phyloP scores from a whole-genome alignment of 176 grass and related monocot genomes.

The Chloris gayana region DNA sequence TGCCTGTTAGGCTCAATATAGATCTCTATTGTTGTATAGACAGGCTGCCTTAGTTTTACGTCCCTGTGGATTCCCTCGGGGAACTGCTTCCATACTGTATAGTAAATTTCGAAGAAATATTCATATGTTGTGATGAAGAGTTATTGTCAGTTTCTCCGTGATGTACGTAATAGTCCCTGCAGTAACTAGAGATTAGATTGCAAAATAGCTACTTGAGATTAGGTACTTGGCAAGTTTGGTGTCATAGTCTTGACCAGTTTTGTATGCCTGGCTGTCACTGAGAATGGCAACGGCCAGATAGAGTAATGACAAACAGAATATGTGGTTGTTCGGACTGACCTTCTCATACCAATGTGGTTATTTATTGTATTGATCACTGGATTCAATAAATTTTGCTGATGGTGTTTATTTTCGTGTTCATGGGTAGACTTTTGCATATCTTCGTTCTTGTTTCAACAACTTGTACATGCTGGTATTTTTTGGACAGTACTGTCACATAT shows the following conservation, averaged over 20 bases:
- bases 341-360: constrained; percentile 16
- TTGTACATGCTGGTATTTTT: constrained; percentile 11
- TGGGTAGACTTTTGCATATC: background rate
- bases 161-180: constrained; percentile 7
- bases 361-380: constrained; percentile 39
- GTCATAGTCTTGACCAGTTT: constrained; percentile 12
- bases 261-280: constrained; percentile 7
- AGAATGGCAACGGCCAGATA: constrained; percentile 2
- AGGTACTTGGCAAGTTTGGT: constrained; percentile 31
- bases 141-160: background rate
- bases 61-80: background rate
- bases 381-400: background rate
- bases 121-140: background rate
- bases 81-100: background rate
- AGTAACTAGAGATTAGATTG: constrained; percentile 13
- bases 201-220: background rate
- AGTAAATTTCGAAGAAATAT: background rate
- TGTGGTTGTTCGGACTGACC: constrained; percentile 29
- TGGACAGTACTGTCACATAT: background rate
- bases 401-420: constrained; percentile 22
- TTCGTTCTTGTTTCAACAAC: constrained; percentile 12
- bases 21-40: background rate
- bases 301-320: constrained; percentile 36
- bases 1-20: background rate
- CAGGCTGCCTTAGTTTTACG: background rate